phyloP scores from a whole-genome alignment of 78 protist species.

The Monosiga brevicollis region DNA sequence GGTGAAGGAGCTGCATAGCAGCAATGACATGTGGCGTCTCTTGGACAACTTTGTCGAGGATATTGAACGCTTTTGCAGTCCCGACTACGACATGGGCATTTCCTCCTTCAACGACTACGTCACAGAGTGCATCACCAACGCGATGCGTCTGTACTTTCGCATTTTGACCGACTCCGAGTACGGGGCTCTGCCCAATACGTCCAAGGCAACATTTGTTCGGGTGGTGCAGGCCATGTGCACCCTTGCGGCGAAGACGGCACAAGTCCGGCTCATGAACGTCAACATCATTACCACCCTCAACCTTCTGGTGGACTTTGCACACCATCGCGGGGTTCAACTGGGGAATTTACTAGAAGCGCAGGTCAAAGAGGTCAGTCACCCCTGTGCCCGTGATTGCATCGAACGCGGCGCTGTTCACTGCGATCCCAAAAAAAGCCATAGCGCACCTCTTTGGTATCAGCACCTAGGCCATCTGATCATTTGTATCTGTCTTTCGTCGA shows the following conservation, averaged over 20 bases:
- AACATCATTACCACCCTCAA: not conserved
- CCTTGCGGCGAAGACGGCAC: not conserved
- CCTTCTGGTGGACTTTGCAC: not conserved
- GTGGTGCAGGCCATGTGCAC: not conserved
- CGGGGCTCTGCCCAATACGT: not conserved
- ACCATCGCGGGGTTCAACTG: not conserved
- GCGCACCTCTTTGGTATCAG: too few species aligned
- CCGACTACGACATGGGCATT: not conserved
- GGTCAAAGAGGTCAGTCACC: not conserved
- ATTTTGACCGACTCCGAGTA: not conserved
- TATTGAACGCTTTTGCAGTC: not conserved
- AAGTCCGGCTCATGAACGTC: not conserved
- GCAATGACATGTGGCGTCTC: not conserved
- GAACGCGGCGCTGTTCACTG: too few species aligned
- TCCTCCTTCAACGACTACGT: not conserved
- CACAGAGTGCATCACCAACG: not conserved
- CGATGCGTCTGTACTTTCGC: not conserved
- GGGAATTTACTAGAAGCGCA: not conserved
- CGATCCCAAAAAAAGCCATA: too few species aligned
- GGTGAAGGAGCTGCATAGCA: conserved; percentile 5
- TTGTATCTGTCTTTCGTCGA: too few species aligned
- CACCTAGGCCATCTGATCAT: too few species aligned
- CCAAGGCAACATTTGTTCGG: not conserved
- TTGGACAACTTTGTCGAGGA: not conserved
- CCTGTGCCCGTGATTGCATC: too few species aligned